Evolutionary conservation across 2,329 filamentous ascomycete species (phyloP).

Genomic region (Penicillium verrucosum): DNA sequence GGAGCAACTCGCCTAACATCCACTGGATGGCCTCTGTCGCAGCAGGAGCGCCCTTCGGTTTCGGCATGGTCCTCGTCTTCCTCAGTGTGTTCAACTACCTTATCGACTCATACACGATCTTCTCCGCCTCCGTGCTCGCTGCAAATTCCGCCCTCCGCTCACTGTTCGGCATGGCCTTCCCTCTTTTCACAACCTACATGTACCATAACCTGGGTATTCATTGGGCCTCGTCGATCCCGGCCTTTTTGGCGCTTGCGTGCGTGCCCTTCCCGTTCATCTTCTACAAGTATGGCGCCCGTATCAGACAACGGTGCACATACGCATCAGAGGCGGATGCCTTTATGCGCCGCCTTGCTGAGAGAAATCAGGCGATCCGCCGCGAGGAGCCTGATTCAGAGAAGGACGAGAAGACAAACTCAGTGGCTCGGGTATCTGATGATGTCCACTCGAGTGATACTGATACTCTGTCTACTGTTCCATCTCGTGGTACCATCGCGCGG

Average conservation of each 20-base stretch:
- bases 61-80: conserved; percentile 27
- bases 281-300: conserved; percentile 27
- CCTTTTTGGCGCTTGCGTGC: conserved; percentile 26
- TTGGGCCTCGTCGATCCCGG: conserved; percentile 26
- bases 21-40: conserved; percentile 25
- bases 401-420: conserved; percentile 5
- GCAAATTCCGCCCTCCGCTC: conserved; percentile 27
- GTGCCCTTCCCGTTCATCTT: conserved; percentile 28
- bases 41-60: conserved; percentile 26
- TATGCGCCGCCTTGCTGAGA: conserved; percentile 28
- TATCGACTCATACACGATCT: conserved; percentile 28
- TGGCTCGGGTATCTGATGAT: neutral
- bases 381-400: neutral
- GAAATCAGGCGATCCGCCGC: conserved; percentile 13
- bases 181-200: conserved; percentile 28
- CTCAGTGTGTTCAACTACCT: conserved; percentile 28
- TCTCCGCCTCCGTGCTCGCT: conserved; percentile 25
- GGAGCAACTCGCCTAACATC: conserved; percentile 28
- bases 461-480: conserved; percentile 19
- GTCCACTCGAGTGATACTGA: conserved; percentile 15
- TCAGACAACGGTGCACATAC: conserved; percentile 20
- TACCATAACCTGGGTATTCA: conserved; percentile 26
- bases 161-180: conserved; percentile 25
- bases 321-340: conserved; percentile 34
- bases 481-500: conserved; percentile 15